These are phyloP conservation scores for Mycena latifolia DNA, from an alignment of 768 basidiomycete genomes.

Conservation along the genomic window DNA sequence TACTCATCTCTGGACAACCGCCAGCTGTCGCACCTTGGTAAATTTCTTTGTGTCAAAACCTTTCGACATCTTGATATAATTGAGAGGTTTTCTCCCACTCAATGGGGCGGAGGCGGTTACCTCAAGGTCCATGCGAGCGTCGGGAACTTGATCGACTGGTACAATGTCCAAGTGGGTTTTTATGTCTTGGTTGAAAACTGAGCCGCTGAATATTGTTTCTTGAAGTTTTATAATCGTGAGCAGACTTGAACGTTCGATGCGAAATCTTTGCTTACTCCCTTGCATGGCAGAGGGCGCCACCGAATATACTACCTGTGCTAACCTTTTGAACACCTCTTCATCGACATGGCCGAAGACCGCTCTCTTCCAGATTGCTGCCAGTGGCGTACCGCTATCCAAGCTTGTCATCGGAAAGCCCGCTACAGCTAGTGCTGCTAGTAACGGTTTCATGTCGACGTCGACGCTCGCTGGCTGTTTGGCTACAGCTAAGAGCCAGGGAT, in stretches of 20 bases:
- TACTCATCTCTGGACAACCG: not conserved
- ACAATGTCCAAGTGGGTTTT: slow-evolving; percentile 60
- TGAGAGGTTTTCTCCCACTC: slow-evolving; percentile 42
- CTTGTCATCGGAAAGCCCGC: slow-evolving; percentile 74
- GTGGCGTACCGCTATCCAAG: slow-evolving; percentile 61
- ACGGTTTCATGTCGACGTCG: slow-evolving; percentile 48
- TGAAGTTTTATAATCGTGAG: slow-evolving; percentile 57
- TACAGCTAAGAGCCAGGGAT: slow-evolving; percentile 26
- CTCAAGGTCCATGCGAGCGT: slow-evolving; percentile 63
- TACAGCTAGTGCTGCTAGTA: slow-evolving; percentile 37
- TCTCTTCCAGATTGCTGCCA: slow-evolving; percentile 56
- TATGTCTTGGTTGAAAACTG: not conserved
- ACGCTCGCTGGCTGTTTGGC: slow-evolving; percentile 41
- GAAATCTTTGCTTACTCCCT: too few relatives aligned
- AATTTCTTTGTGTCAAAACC: not conserved
- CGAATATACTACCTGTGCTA: slow-evolving; percentile 75
- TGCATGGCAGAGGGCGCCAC: slow-evolving; percentile 55
- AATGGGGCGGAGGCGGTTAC: slow-evolving; percentile 65
- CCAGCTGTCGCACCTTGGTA: slow-evolving; percentile 66
- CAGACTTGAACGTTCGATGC: too few relatives aligned
- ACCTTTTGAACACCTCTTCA: slow-evolving; percentile 65
- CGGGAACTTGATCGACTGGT: slow-evolving; percentile 75
- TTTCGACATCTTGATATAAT: not conserved
- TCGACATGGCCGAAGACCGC: slow-evolving; percentile 61
- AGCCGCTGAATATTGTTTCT: not conserved